Evolutionary conservation across 106 monocot genomes (phyloP).

Genomic region (Dendrobium chrysotoxum): DNA sequence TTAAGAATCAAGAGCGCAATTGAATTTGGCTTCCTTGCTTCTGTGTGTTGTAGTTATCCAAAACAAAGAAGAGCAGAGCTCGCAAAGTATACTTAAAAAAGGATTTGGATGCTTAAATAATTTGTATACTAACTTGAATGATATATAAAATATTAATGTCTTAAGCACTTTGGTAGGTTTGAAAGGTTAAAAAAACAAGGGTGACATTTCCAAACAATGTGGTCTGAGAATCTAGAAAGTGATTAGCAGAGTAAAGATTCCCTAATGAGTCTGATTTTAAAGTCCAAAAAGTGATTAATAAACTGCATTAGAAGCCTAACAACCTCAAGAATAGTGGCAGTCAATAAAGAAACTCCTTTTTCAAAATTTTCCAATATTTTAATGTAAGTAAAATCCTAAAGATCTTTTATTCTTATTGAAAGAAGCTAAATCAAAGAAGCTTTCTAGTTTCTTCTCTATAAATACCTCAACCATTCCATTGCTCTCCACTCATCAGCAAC

Average conservation of each 20-base stretch:
- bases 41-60: too few relatives aligned
- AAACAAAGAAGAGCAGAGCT: too few relatives aligned
- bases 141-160: neutral
- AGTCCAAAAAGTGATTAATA: neutral
- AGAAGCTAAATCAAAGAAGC: neutral
- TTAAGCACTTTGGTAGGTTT: neutral
- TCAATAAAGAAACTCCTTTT: neutral
- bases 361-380: neutral
- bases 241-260: neutral
- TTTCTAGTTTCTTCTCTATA: slow-evolving; percentile 15
- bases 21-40: neutral
- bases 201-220: neutral
- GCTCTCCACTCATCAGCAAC: neutral
- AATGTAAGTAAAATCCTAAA: slow-evolving; percentile 4
- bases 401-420: neutral
- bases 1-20: neutral
- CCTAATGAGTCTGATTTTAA: neutral
- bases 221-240: neutral
- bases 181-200: neutral
- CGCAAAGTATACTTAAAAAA: too few relatives aligned
- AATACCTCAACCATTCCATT: slow-evolving; percentile 6
- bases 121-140: too few relatives aligned
- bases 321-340: neutral
- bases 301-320: neutral
- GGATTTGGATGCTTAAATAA: too few relatives aligned